These are phyloP conservation scores for Mucor indicus DNA, from an alignment of 371 early-diverging fungal species.

Conservation along the genomic window DNA sequence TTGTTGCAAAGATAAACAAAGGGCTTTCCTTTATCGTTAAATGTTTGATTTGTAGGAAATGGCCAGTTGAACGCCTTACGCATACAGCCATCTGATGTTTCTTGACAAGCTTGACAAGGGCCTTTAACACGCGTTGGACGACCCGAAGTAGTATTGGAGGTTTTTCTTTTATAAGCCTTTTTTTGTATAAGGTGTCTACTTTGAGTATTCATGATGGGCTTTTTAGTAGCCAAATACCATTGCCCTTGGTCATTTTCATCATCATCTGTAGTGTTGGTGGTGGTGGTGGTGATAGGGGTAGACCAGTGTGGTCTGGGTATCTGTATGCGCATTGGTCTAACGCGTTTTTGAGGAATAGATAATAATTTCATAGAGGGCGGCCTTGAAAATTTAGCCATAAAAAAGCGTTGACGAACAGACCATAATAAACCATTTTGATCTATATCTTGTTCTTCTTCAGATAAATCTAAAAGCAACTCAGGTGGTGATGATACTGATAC, in stretches of 20 bases:
- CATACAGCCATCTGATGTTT: conserved; percentile 48
- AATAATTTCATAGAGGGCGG: neutral
- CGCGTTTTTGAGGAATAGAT: conserved; percentile 7
- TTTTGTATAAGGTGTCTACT: neutral
- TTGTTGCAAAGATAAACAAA: conserved; percentile 54
- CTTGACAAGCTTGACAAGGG: conserved; percentile 49
- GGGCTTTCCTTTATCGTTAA: conserved; percentile 42
- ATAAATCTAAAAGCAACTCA: conserved; percentile 28
- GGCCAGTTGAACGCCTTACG: conserved; percentile 55
- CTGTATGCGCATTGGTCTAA: conserved; percentile 20
- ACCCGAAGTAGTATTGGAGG: conserved; percentile 21
- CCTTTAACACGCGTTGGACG: conserved; percentile 42
- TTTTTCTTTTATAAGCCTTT: conserved; percentile 1
- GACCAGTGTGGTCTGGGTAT: conserved; percentile 22
- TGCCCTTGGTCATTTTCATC: too few species aligned
- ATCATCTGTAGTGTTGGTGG: neutral
- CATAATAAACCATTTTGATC: conserved; percentile 11
- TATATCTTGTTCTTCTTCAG: conserved; percentile 12
- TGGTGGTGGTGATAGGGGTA: neutral
- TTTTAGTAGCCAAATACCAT: too few species aligned
- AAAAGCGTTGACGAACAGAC: conserved; percentile 19
- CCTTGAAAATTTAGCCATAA: neutral
- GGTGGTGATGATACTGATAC: conserved; percentile 33
- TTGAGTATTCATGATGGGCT: neutral
- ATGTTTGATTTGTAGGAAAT: conserved; percentile 30